Conservation (phyloP, 345 rosid species). For the Capsella bursapastoris region DNA sequence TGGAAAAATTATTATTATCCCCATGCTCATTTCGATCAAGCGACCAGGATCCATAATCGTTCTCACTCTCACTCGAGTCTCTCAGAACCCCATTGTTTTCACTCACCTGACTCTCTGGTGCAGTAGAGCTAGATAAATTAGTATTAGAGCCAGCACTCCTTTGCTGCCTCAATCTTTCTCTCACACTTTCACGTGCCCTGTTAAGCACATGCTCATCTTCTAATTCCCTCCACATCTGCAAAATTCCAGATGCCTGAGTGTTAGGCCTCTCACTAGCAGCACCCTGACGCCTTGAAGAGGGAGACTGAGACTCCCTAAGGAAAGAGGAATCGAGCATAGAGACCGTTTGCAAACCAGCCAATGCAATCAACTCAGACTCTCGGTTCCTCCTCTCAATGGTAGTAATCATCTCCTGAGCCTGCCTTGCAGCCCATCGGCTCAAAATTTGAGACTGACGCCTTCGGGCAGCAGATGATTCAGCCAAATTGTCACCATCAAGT, state of each 20-base stretch:
- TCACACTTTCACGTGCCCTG: slow-evolving; percentile 80
- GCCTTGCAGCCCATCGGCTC: slow-evolving; percentile 96
- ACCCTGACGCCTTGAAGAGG: slow-evolving; percentile 76
- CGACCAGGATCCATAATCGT: slow-evolving; percentile 80
- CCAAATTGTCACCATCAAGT: slow-evolving; percentile 84
- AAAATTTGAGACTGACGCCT: slow-evolving; percentile 82
- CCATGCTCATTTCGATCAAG: slow-evolving; percentile 61
- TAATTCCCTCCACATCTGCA: slow-evolving; percentile 99
- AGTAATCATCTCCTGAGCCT: slow-evolving; percentile 98
- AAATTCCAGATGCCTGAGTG: slow-evolving; percentile 83
- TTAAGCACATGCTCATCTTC: slow-evolving; percentile 94
- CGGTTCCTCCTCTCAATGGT: slow-evolving; percentile 94
- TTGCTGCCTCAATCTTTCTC: slow-evolving; percentile 64
- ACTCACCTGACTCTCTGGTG: slow-evolving; percentile 64
- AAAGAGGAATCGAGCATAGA: slow-evolving; percentile 97
- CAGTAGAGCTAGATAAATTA: slow-evolving; percentile 52
- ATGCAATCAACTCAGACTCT: slow-evolving; percentile 95
- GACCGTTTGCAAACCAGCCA: slow-evolving; percentile 94
- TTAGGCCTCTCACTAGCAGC: slow-evolving; percentile 71
- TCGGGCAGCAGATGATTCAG: slow-evolving; percentile 93
- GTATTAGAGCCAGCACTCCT: slow-evolving; percentile 62
- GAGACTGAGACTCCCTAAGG: slow-evolving; percentile 85
- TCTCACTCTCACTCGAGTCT: slow-evolving; percentile 84
- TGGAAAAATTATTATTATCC: slow-evolving; percentile 67
- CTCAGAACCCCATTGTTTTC: slow-evolving; percentile 73